Percentiles rank a stretch among this genome's conserved stretches.
Conservation (phyloP, 257 asterid genomes). For the Nicotiana obtusifolia region DNA sequence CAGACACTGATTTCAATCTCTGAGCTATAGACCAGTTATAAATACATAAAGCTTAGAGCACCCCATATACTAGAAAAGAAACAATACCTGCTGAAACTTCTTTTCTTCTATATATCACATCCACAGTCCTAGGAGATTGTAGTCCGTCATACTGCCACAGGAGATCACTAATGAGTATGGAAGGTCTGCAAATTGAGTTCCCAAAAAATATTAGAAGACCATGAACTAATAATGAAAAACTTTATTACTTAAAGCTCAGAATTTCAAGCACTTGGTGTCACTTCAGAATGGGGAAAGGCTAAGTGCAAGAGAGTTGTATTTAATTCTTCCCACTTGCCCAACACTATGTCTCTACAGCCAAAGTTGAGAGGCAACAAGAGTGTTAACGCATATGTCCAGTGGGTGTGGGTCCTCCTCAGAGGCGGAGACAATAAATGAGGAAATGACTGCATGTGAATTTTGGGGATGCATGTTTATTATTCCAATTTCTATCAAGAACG, state of each 20-base stretch:
- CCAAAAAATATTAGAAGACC: slow-evolving; percentile 9
- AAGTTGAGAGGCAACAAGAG: background rate
- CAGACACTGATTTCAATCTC: background rate
- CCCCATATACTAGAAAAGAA: slow-evolving; percentile 9
- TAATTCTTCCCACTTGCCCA: background rate
- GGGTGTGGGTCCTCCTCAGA: background rate
- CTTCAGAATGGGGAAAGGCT: background rate
- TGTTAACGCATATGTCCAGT: background rate
- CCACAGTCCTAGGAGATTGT: slow-evolving; percentile 36
- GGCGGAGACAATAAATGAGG: background rate
- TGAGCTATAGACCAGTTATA: background rate
- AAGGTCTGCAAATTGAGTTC: slow-evolving; percentile 55
- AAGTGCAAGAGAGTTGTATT: background rate
- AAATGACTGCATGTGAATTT: background rate
- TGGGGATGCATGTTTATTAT: background rate
- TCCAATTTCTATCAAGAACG: background rate
- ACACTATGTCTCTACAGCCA: background rate
- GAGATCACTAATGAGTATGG: slow-evolving; percentile 77
- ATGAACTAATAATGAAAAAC: slow-evolving; percentile 5
- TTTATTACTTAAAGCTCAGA: background rate
- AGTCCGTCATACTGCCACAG: slow-evolving; percentile 54
- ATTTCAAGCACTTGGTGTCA: background rate
- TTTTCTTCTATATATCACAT: slow-evolving; percentile 42
- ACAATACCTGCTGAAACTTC: slow-evolving; percentile 50
- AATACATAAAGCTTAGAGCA: slow-evolving; percentile 10